Base-by-base conservation (phyloP, 2,329 filamentous ascomycete species). In the Incumbomyces delicatus region DNA sequence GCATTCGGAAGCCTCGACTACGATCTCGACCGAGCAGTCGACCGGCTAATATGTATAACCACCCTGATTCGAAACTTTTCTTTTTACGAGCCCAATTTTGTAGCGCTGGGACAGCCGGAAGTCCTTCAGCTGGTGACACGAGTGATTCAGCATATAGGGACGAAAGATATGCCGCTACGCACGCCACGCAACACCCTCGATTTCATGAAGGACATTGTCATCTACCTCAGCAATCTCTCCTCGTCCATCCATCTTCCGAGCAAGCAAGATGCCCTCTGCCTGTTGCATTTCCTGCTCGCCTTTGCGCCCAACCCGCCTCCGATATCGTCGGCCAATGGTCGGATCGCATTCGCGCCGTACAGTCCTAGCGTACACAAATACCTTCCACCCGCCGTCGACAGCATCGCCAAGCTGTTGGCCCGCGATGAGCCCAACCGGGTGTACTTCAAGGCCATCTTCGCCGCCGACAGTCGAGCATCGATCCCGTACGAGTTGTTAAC, bases 201-300 rank as follows among this genome's bases (percentile, higher is more conserved):
- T 64, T 90, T 96, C 58, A 94, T 95, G 86, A 98, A 98, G 67
- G 92, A 98, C 63, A 73, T 88, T 27, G 79, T 96, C 48, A 83
- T 87, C 13, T 80, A 94, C 55, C 72, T 98, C 46, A 95, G 90
- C 47, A 96, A 98, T 63, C 79, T 94, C 40, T 81, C 88, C 6
- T 80, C 85, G 39, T 77, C 79, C 8, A 77, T 96, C 44, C 83
- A 90, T 60, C 72, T 98, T 33, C 84, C 88, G 1, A 83, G 83
- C 16, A 82, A 85, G 52, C 89, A 96, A 60, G 89, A 96, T 61
- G 89, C 89, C 0, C 72, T 87, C 33, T 87, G 85, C 58, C 73
- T 96, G 6, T 70, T 98, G 33, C 84, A 94, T 60, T 94, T 98
- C 63, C 72, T 98, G 22, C 72, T 96, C 42, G 81, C 90, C 1